Evolutionary conservation across 192 early-diverging fungal species (phyloP).

Genomic region (Thoreauomyces humboldtii): DNA sequence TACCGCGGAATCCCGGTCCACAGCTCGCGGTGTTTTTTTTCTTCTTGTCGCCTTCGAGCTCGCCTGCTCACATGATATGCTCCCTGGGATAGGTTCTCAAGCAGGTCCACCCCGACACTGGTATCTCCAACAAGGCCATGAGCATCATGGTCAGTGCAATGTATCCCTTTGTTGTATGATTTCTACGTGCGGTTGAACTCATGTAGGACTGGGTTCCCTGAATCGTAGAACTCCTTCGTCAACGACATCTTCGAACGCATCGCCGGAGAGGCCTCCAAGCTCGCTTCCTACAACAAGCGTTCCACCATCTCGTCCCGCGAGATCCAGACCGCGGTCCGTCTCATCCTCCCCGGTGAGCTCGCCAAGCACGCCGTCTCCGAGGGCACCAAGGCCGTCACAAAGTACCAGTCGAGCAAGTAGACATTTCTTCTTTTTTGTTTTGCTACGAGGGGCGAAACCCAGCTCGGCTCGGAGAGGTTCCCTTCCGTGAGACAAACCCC

Average conservation of each 20-base stretch:
- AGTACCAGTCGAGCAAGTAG: constrained; percentile 82
- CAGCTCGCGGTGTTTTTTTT: too few species aligned
- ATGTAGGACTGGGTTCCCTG: too few species aligned
- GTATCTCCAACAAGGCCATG: constrained; percentile 99
- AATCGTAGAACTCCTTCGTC: constrained; percentile 99
- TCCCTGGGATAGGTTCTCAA: too few species aligned
- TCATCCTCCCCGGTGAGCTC: constrained; percentile 88
- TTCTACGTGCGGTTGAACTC: too few species aligned
- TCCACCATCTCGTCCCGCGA: constrained; percentile 95
- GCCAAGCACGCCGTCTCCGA: constrained; percentile 97
- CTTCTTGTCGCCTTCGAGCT: too few species aligned
- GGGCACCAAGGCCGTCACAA: constrained; percentile 96
- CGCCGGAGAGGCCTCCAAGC: constrained; percentile 64
- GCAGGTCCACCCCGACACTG: constrained; percentile 97
- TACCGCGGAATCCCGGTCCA: too few species aligned
- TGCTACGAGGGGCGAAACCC: too few species aligned
- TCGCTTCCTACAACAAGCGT: constrained; percentile 92
- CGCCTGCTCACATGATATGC: too few species aligned
- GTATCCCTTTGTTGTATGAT: too few species aligned
- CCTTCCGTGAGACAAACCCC: too few species aligned
- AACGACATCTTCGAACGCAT: constrained; percentile 99
- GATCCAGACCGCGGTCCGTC: constrained; percentile 80
- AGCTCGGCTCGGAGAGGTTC: too few species aligned
- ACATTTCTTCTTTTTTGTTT: neutral
- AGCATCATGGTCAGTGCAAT: too few species aligned